A percentile compares a stretch with the other conserved stretches of the same genome.
These are phyloP conservation scores for Hypoxylon sp. DNA, from an alignment of 2,329 filamentous ascomycete species.

Conservation along the genomic window DNA sequence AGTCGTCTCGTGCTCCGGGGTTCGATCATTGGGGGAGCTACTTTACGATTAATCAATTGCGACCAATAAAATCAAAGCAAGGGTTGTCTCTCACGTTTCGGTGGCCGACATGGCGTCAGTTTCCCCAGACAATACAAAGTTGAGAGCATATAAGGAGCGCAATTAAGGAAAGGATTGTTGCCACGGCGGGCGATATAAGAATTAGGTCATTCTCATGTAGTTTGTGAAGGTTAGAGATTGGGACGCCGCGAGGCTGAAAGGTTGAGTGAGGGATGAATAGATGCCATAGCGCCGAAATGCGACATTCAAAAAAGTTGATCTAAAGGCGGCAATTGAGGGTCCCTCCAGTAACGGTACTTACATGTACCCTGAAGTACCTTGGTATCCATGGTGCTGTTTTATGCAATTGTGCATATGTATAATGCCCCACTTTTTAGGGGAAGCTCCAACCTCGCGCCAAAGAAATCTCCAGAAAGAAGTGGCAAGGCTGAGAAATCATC, in stretches of 20 bases:
- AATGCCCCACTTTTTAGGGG: slow-evolving; percentile 8
- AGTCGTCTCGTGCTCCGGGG: slow-evolving; percentile 31
- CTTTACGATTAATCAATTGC: slow-evolving; percentile 39
- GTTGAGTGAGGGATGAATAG: slow-evolving; percentile 5
- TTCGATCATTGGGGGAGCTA: slow-evolving; percentile 43
- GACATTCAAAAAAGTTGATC: slow-evolving; percentile 28
- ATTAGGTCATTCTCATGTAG: slow-evolving; percentile 31
- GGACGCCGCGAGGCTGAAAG: slow-evolving; percentile 41
- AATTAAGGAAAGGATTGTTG: slow-evolving; percentile 18
- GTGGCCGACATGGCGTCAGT: slow-evolving; percentile 42
- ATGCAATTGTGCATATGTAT: slow-evolving; percentile 36
- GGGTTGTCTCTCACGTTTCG: slow-evolving; percentile 43
- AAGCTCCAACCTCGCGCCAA: slow-evolving; percentile 39
- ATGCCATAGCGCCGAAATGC: slow-evolving; percentile 31
- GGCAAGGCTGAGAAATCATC: slow-evolving; percentile 65
- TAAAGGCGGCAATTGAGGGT: slow-evolving; percentile 25
- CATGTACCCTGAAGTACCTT: slow-evolving; percentile 1
- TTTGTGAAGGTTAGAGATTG: slow-evolving; percentile 15
- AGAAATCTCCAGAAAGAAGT: slow-evolving; percentile 47
- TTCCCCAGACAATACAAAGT: slow-evolving; percentile 11
- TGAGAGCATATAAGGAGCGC: slow-evolving; percentile 11
- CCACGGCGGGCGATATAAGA: slow-evolving; percentile 28
- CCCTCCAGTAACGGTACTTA: not conserved
- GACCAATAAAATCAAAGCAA: slow-evolving; percentile 35
- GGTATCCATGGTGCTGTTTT: slow-evolving; percentile 2